These are phyloP conservation scores for Talaromyces sp. DNA, from an alignment of 2,329 filamentous ascomycete species.

Conservation along the genomic window DNA sequence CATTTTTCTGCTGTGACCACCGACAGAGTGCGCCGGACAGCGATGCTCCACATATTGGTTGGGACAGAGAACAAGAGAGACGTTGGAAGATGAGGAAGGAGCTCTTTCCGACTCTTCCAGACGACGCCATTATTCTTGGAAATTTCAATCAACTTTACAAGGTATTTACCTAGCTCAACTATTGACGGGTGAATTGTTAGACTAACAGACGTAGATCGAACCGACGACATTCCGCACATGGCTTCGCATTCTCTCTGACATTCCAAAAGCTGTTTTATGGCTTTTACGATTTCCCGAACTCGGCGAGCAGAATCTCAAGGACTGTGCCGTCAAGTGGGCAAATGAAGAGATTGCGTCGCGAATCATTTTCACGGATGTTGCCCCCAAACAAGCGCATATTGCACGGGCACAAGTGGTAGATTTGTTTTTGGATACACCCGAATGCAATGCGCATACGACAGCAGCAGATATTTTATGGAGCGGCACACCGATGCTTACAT, in stretches of 20 bases:
- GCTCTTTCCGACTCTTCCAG: constrained; percentile 75
- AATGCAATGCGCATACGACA: constrained; percentile 97
- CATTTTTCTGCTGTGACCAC: constrained; percentile 98
- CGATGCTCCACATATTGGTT: constrained; percentile 63
- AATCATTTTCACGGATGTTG: constrained; percentile 93
- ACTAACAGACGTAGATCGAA: constrained; percentile 68
- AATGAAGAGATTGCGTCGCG: constrained; percentile 78
- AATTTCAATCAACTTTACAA: constrained; percentile 99
- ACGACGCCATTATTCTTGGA: constrained; percentile 84
- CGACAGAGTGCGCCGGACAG: constrained; percentile 79
- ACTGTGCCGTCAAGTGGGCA: constrained; percentile 79
- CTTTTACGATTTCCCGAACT: constrained; percentile 93
- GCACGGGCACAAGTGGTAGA: constrained; percentile 87
- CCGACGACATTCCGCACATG: constrained; percentile 94
- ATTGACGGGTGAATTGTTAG: not conserved
- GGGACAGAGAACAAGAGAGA: constrained; percentile 76
- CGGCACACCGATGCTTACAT: constrained; percentile 84
- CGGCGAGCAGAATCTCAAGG: constrained; percentile 77
- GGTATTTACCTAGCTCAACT: constrained; percentile 49
- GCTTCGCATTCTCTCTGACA: constrained; percentile 80
- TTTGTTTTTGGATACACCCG: constrained; percentile 91
- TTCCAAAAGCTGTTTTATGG: constrained; percentile 90
- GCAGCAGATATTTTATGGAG: constrained; percentile 96
- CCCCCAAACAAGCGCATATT: constrained; percentile 91
- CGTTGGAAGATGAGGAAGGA: constrained; percentile 93